phyloP scores from a whole-genome alignment of 2,329 filamentous ascomycete genomes.

The Cytospora schulzeri region DNA sequence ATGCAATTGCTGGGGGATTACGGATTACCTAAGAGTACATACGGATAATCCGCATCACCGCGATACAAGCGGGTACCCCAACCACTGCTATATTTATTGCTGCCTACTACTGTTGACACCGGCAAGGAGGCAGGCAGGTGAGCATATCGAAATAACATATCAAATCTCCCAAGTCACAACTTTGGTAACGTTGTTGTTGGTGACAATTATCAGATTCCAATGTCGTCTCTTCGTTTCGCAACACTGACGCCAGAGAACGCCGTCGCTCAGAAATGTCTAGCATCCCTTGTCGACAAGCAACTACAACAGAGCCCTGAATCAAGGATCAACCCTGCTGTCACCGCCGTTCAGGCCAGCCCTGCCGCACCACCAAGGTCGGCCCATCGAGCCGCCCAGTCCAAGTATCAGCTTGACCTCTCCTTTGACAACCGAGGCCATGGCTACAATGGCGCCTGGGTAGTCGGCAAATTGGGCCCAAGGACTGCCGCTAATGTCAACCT shows the following conservation, averaged over 20 bases:
- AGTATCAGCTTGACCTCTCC: slow-evolving; percentile 11
- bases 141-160: not conserved
- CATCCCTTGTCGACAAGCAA: slow-evolving; percentile 6
- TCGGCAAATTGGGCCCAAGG: not conserved
- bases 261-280: slow-evolving; percentile 5
- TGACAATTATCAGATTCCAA: not conserved
- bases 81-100: not conserved
- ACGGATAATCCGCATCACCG: not conserved
- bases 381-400: slow-evolving; percentile 2
- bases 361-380: not conserved
- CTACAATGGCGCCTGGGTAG: not conserved
- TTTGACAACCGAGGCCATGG: not conserved
- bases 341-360: no score
- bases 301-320: not conserved
- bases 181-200: no score
- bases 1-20: no score
- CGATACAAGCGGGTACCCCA: not conserved
- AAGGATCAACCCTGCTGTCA: not conserved
- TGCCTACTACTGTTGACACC: not conserved
- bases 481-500: not conserved
- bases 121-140: not conserved
- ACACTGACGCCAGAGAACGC: slow-evolving; percentile 16
- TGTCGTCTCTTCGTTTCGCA: slow-evolving; percentile 9
- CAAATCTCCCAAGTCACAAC: not conserved
- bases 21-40: not conserved